Percentiles rank a stretch among this genome's conserved stretches.
Conservation (phyloP, 164 flowering plant species). For the Kingdonia uniflora region DNA sequence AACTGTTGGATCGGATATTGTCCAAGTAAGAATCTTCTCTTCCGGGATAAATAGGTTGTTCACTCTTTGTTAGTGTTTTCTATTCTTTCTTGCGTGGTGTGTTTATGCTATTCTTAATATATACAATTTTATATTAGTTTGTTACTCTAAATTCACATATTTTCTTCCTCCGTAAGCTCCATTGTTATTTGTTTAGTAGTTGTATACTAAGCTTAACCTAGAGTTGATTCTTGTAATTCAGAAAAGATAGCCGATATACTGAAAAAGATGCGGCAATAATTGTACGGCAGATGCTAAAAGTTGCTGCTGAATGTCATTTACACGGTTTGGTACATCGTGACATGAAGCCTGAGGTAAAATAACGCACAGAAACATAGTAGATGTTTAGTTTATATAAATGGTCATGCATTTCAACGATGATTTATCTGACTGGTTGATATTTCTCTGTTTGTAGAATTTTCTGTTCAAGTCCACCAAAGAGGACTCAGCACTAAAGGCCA, state of each 20-base stretch:
- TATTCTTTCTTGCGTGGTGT: background rate
- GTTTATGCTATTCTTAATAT: background rate
- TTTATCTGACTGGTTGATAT: background rate
- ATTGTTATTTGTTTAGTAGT: too few relatives aligned
- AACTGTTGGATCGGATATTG: slow-evolving; percentile 84
- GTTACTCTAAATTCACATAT: too few relatives aligned
- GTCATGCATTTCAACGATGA: background rate
- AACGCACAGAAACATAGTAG: too few relatives aligned
- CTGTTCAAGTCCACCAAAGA: slow-evolving; percentile 80
- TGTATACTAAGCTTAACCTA: background rate
- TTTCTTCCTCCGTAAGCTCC: too few relatives aligned
- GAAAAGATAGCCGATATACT: slow-evolving; percentile 89
- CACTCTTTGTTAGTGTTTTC: too few relatives aligned
- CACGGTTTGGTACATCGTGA: slow-evolving; percentile 98
- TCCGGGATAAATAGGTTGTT: background rate
- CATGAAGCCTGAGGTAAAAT: slow-evolving; percentile 97
- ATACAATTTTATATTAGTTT: too few relatives aligned
- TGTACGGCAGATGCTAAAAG: slow-evolving; percentile 97
- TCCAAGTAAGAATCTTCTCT: slow-evolving; percentile 56
- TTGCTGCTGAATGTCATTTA: slow-evolving; percentile 93
- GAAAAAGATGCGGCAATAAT: slow-evolving; percentile 95
- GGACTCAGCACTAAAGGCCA: slow-evolving; percentile 68
- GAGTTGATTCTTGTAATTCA: slow-evolving; percentile 21
- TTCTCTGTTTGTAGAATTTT: slow-evolving; percentile 49
- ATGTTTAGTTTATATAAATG: background rate